phyloP scores from a whole-genome alignment of 169 alveolate species.

The Theileria parva region DNA sequence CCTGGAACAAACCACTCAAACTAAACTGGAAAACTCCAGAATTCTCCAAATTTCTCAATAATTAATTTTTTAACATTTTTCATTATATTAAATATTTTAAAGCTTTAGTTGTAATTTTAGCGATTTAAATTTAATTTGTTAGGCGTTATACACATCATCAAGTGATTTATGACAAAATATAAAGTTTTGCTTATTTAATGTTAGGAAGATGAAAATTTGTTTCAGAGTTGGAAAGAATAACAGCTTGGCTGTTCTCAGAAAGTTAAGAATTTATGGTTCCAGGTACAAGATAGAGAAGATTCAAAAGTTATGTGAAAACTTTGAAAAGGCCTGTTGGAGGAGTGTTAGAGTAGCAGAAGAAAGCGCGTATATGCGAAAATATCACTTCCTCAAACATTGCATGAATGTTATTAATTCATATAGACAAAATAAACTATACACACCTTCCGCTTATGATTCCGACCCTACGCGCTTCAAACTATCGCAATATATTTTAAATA shows the following conservation, averaged over 20 bases:
- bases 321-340: slow-evolving; percentile 67
- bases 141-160: background rate
- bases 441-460: background rate
- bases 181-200: background rate
- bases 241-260: slow-evolving; percentile 30
- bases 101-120: background rate
- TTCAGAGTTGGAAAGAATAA: slow-evolving; percentile 37
- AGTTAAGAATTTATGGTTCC: slow-evolving; percentile 18
- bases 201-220: slow-evolving; percentile 30
- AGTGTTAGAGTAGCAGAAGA: slow-evolving; percentile 53
- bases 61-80: slow-evolving; percentile 10
- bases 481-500: slow-evolving; percentile 9
- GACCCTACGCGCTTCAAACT: background rate
- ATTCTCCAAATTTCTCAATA: slow-evolving; percentile 18
- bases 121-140: background rate
- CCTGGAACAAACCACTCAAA: slow-evolving; percentile 40
- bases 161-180: background rate
- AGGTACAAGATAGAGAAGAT: slow-evolving; percentile 62
- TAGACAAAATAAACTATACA: background rate
- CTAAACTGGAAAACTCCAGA: slow-evolving; percentile 40
- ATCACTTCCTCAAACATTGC: slow-evolving; percentile 52
- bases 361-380: slow-evolving; percentile 44
- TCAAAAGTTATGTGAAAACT: slow-evolving; percentile 52
- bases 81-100: background rate
- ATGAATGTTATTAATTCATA: slow-evolving; percentile 32